A percentile compares a stretch with the other conserved stretches of the same genome.
These are phyloP conservation scores for Zalerion maritima DNA, from an alignment of 495 filamentous ascomycete genomes.

Conservation along the genomic window DNA sequence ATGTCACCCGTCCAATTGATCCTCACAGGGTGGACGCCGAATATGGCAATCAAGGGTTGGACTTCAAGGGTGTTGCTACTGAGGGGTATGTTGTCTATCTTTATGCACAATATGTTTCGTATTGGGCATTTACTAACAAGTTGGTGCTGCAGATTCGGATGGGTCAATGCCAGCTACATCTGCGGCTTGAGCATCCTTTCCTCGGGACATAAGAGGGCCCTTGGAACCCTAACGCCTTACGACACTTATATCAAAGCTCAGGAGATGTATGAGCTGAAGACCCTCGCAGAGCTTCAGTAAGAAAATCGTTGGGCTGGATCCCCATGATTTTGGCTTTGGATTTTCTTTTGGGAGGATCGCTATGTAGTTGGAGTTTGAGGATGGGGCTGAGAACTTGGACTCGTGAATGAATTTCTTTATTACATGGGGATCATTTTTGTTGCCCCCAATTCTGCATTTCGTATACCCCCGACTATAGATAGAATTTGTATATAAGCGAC, in stretches of 20 bases:
- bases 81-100: slow-evolving; percentile 63
- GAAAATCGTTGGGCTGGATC: no score
- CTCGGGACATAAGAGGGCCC: slow-evolving; percentile 68
- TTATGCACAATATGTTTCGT: background rate
- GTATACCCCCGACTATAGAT: no score
- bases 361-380: no score
- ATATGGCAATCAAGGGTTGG: slow-evolving; percentile 88
- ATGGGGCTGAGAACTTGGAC: no score
- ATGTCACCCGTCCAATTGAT: slow-evolving; percentile 77
- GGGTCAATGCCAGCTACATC: slow-evolving; percentile 95
- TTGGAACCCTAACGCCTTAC: slow-evolving; percentile 71
- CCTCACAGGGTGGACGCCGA: slow-evolving; percentile 90
- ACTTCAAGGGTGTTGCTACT: slow-evolving; percentile 85
- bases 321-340: no score
- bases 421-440: no score
- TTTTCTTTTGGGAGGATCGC: no score
- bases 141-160: slow-evolving; percentile 59
- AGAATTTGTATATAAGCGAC: no score
- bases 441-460: no score
- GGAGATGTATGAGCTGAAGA: slow-evolving; percentile 26
- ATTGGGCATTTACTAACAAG: slow-evolving; percentile 9
- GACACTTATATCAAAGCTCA: slow-evolving; percentile 52
- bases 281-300: slow-evolving; percentile 24
- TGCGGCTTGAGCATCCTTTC: slow-evolving; percentile 75
- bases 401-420: no score